Percentiles rank a stretch among this genome's conserved stretches.
Conservation (phyloP, 768 basidiomycete species). For the Lactarius psammicola region DNA sequence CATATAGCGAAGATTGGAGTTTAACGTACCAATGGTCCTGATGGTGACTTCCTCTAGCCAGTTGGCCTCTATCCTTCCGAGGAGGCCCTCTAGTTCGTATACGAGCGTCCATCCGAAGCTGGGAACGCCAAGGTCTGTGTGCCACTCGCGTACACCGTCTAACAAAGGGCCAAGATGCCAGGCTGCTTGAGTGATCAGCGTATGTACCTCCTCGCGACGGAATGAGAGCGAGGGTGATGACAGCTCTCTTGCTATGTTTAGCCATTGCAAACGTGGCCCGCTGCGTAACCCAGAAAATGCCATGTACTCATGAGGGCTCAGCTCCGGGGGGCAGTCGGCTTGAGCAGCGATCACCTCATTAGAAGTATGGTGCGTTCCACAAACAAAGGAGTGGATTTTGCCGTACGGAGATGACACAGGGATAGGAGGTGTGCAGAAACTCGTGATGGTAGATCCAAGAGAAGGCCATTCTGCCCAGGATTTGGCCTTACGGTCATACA, state of each 20-base stretch:
- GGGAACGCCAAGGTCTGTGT: slow-evolving; percentile 36
- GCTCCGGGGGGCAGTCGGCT: slow-evolving; percentile 38
- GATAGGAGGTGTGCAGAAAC: not conserved
- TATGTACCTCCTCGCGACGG: slow-evolving; percentile 40
- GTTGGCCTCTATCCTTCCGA: slow-evolving; percentile 40
- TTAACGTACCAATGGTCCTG: not conserved
- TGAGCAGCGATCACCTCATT: slow-evolving; percentile 46
- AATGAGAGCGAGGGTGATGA: slow-evolving; percentile 42
- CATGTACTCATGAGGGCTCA: slow-evolving; percentile 46
- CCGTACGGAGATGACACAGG: not conserved
- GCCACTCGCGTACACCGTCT: slow-evolving; percentile 37
- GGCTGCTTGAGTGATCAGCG: slow-evolving; percentile 44
- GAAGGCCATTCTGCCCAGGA: not conserved
- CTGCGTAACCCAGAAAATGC: slow-evolving; percentile 47
- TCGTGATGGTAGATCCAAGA: too few relatives aligned
- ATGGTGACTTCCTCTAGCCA: slow-evolving; percentile 36
- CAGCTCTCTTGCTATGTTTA: slow-evolving; percentile 34
- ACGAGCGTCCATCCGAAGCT: slow-evolving; percentile 41
- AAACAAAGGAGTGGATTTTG: not conserved
- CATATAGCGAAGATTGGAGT: too few relatives aligned
- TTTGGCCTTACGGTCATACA: not conserved
- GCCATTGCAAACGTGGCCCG: slow-evolving; percentile 45
- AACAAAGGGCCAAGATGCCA: slow-evolving; percentile 42
- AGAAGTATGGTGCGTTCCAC: slow-evolving; percentile 31
- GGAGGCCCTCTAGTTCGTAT: slow-evolving; percentile 36